phyloP scores from a whole-genome alignment of 768 basidiomycete genomes.

The Mycena indigotica region DNA sequence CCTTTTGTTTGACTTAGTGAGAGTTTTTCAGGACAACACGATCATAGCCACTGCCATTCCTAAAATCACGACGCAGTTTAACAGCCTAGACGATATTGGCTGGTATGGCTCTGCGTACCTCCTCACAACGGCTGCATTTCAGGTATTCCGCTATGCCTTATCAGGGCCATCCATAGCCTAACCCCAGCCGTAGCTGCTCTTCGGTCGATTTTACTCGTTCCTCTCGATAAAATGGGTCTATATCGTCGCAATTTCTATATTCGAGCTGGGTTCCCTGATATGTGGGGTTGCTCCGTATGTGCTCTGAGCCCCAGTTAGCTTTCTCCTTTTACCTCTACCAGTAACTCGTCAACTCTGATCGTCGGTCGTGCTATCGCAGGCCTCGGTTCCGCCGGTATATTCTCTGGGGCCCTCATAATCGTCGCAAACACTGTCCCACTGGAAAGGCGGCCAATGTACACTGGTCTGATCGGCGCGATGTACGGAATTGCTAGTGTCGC shows the following conservation, averaged over 20 bases:
- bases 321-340: too few relatives aligned
- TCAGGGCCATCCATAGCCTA: not conserved
- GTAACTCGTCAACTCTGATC: not conserved
- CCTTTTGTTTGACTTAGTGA: not conserved
- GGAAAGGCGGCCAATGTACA: not conserved
- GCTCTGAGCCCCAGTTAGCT: too few relatives aligned
- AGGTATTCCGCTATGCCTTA: not conserved
- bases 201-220: not conserved
- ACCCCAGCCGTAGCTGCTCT: not conserved
- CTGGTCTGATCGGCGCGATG: not conserved
- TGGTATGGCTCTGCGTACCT: not conserved
- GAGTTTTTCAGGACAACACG: not conserved
- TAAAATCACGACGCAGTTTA: not conserved
- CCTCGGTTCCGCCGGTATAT: not conserved
- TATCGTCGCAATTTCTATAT: not conserved
- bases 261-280: not conserved
- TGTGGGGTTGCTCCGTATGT: not conserved
- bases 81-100: not conserved
- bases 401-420: not conserved
- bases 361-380: not conserved
- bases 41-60: not conserved
- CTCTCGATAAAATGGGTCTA: not conserved
- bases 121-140: not conserved
- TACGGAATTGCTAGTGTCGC: not conserved
- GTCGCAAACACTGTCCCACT: not conserved